These are phyloP conservation scores for Penicillium nucicola DNA, from an alignment of 495 filamentous ascomycete species.

Conservation along the genomic window DNA sequence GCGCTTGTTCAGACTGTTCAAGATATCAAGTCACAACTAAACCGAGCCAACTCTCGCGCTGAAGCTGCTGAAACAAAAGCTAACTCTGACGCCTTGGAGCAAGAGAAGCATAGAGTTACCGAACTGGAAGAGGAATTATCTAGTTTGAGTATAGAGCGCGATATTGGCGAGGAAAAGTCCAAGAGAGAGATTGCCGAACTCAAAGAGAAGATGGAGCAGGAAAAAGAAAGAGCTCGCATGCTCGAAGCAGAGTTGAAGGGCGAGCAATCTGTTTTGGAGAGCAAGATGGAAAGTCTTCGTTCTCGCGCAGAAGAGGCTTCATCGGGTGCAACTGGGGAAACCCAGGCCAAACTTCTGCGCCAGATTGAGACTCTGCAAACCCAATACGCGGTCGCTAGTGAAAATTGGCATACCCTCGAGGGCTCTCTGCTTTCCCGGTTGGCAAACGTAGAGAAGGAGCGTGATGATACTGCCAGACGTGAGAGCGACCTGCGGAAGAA, in stretches of 20 bases:
- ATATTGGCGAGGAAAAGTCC: conserved; percentile 64
- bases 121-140: conserved; percentile 74
- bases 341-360: conserved; percentile 84
- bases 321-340: conserved; percentile 74
- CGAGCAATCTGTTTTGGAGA: conserved; percentile 79
- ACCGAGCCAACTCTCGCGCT: conserved; percentile 62
- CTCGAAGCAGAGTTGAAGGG: conserved; percentile 76
- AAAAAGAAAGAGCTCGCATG: conserved; percentile 66
- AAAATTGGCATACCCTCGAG: conserved; percentile 97
- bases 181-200: conserved; percentile 67
- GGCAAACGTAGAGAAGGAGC: conserved; percentile 76
- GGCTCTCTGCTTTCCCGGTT: conserved; percentile 73
- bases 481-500: conserved; percentile 84
- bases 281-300: conserved; percentile 84
- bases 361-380: conserved; percentile 96
- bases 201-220: conserved; percentile 68
- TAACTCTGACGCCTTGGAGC: conserved; percentile 65
- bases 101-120: conserved; percentile 59
- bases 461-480: conserved; percentile 77
- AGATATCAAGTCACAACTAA: conserved; percentile 68
- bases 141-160: conserved; percentile 71
- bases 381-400: conserved; percentile 89
- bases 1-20: conserved; percentile 62
- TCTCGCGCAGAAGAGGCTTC: conserved; percentile 86
- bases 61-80: conserved; percentile 65